These are phyloP conservation scores for Phalaenopsis hybrid DNA, from an alignment of 116 monocot genomes.

Conservation along the genomic window DNA sequence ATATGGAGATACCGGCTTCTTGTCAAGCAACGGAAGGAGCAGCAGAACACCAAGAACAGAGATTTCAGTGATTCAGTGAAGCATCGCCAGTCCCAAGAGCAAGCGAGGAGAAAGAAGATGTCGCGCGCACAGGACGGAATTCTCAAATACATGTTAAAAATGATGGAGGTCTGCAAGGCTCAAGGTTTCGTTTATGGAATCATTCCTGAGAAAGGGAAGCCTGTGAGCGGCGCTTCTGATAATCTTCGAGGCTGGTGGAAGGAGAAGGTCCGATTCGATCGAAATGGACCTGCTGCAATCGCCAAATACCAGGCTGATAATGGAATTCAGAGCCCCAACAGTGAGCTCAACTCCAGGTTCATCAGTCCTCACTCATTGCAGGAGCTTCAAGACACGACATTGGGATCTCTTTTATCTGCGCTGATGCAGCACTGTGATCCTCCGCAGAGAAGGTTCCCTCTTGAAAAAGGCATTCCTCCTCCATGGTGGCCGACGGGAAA, in stretches of 20 bases:
- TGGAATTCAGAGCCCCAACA: slow-evolving; percentile 4
- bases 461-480: slow-evolving; percentile 21
- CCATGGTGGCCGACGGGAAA: slow-evolving; percentile 23
- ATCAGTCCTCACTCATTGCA: slow-evolving; percentile 15
- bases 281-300: slow-evolving; percentile 16
- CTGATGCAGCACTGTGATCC: slow-evolving; percentile 29
- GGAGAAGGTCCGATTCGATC: slow-evolving; percentile 22
- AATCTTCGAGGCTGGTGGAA: slow-evolving; percentile 25
- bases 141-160: slow-evolving; percentile 24
- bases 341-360: slow-evolving; percentile 4
- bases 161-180: slow-evolving; percentile 27
- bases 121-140: slow-evolving; percentile 24
- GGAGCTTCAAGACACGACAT: slow-evolving; percentile 22
- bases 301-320: slow-evolving; percentile 17
- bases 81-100: slow-evolving; percentile 16
- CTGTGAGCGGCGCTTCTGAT: slow-evolving; percentile 17
- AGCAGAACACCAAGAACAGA: slow-evolving; percentile 4
- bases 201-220: slow-evolving; percentile 27
- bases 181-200: slow-evolving; percentile 24
- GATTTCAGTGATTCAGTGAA: slow-evolving; percentile 2
- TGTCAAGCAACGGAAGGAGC: slow-evolving; percentile 9
- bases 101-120: slow-evolving; percentile 24
- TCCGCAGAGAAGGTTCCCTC: slow-evolving; percentile 17
- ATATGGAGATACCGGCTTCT: slow-evolving; percentile 12
- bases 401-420: slow-evolving; percentile 20